A percentile compares a stretch with the other conserved stretches of the same genome.
phyloP scores from a whole-genome alignment of 169 alveolate genomes.

The Plasmodium gaboni region DNA sequence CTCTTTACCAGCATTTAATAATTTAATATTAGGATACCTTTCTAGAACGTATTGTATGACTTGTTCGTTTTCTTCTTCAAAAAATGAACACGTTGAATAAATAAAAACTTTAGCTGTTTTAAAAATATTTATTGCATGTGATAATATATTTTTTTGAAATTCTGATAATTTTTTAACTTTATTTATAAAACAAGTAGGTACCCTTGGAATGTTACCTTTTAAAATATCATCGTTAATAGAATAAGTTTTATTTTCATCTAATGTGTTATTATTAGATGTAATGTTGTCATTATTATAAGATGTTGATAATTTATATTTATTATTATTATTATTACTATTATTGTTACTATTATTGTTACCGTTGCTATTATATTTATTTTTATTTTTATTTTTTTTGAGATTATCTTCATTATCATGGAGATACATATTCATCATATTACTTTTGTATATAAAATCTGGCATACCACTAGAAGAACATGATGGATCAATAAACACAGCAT shows the following conservation, averaged over 20 bases:
- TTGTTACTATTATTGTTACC: neutral
- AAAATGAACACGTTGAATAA: slow-evolving; percentile 74
- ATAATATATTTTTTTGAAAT: slow-evolving; percentile 61
- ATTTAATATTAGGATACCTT: slow-evolving; percentile 1
- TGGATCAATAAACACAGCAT: slow-evolving; percentile 70
- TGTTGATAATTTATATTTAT: neutral
- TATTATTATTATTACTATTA: neutral
- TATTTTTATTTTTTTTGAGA: neutral
- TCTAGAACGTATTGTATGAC: slow-evolving; percentile 41
- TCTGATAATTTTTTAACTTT: slow-evolving; percentile 38
- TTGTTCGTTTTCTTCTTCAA: slow-evolving; percentile 76
- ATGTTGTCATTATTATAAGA: neutral
- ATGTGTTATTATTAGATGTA: neutral
- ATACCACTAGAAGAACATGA: slow-evolving; percentile 76
- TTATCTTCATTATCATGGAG: neutral
- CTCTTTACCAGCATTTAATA: slow-evolving; percentile 73
- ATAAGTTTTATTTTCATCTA: neutral
- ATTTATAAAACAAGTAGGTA: slow-evolving; percentile 12
- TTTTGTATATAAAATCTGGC: slow-evolving; percentile 63
- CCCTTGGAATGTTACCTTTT: slow-evolving; percentile 32
- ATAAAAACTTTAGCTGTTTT: slow-evolving; percentile 41
- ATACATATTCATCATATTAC: slow-evolving; percentile 5
- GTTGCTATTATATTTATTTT: neutral
- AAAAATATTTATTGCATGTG: slow-evolving; percentile 37
- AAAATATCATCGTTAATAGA: slow-evolving; percentile 1